phyloP scores from a whole-genome alignment of 164 flowering plant species.

The Santalum album region DNA sequence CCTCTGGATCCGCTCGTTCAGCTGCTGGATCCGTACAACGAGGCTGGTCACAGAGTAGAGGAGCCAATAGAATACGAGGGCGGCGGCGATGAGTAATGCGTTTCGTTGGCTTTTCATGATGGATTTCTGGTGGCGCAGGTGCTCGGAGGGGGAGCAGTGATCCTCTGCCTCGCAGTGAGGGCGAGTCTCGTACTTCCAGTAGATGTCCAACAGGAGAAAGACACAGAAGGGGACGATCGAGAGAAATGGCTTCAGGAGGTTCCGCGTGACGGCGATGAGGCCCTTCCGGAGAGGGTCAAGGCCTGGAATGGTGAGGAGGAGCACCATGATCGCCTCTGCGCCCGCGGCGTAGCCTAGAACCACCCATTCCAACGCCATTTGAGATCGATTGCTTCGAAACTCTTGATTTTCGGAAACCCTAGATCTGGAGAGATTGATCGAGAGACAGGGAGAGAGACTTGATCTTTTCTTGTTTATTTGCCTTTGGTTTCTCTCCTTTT shows the following conservation, averaged over 20 bases:
- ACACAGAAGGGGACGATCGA: slow-evolving; percentile 56
- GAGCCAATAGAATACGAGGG: slow-evolving; percentile 84
- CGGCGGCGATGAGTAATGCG: slow-evolving; percentile 75
- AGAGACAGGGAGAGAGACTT: too few species aligned
- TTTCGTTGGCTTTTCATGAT: slow-evolving; percentile 92
- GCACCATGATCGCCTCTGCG: slow-evolving; percentile 58
- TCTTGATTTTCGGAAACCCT: too few species aligned
- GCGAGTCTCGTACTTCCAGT: slow-evolving; percentile 69
- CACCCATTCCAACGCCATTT: slow-evolving; percentile 64
- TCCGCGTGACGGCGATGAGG: slow-evolving; percentile 43
- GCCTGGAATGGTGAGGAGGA: slow-evolving; percentile 50
- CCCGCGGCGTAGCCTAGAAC: slow-evolving; percentile 61
- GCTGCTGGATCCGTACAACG: slow-evolving; percentile 56
- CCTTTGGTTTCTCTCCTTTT: too few species aligned
- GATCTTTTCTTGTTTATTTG: too few species aligned
- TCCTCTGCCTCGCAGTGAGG: slow-evolving; percentile 37
- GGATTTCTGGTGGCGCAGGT: slow-evolving; percentile 85
- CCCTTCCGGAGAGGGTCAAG: slow-evolving; percentile 51
- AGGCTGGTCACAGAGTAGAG: slow-evolving; percentile 64
- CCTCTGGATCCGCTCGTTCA: slow-evolving; percentile 67
- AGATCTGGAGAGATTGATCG: too few species aligned
- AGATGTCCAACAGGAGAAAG: slow-evolving; percentile 56
- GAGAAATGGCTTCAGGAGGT: slow-evolving; percentile 56
- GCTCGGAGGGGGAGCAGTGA: slow-evolving; percentile 48
- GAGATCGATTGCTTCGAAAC: too few species aligned